Evolutionary conservation across 75 land plant genomes (phyloP).

Genomic region (Adiantum capillusveneris): DNA sequence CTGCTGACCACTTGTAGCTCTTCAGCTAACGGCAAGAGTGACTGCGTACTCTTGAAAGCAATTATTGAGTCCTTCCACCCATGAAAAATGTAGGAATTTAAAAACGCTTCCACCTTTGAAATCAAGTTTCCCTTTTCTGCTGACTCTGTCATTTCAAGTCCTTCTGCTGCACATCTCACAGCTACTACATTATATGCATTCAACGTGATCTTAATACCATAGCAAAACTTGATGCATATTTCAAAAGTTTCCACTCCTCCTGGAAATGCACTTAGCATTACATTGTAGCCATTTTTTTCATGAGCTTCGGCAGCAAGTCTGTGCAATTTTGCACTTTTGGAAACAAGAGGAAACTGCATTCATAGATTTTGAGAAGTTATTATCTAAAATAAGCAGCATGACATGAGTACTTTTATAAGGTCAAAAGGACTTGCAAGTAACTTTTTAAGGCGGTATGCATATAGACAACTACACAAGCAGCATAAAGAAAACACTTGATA

Average conservation of each 20-base stretch:
- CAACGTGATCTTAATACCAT: slow-evolving; percentile 70
- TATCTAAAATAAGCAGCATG: too few relatives aligned
- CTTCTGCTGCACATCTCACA: slow-evolving; percentile 66
- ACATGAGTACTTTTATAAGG: too few relatives aligned
- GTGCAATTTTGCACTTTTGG: slow-evolving; percentile 59
- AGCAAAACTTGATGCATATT: slow-evolving; percentile 80
- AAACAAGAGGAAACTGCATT: slow-evolving; percentile 58
- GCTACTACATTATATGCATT: slow-evolving; percentile 67
- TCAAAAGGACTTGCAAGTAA: too few relatives aligned
- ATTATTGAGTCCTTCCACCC: slow-evolving; percentile 76
- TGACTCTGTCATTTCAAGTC: slow-evolving; percentile 67
- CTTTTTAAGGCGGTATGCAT: too few relatives aligned
- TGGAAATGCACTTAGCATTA: slow-evolving; percentile 56
- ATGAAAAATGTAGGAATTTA: slow-evolving; percentile 47
- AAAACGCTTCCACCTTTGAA: slow-evolving; percentile 58
- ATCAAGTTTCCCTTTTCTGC: slow-evolving; percentile 73
- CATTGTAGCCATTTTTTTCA: slow-evolving; percentile 6
- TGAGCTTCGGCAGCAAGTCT: slow-evolving; percentile 30
- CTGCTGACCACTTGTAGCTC: slow-evolving; percentile 46
- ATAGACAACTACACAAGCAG: too few relatives aligned
- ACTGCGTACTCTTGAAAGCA: slow-evolving; percentile 41
- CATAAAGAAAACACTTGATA: too few relatives aligned
- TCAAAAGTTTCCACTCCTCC: slow-evolving; percentile 76
- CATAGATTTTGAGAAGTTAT: too few relatives aligned
- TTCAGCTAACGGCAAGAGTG: slow-evolving; percentile 41